Evolutionary conservation across 2,329 filamentous ascomycete genomes (phyloP).

Genomic region (Dactylellina cionopaga): DNA sequence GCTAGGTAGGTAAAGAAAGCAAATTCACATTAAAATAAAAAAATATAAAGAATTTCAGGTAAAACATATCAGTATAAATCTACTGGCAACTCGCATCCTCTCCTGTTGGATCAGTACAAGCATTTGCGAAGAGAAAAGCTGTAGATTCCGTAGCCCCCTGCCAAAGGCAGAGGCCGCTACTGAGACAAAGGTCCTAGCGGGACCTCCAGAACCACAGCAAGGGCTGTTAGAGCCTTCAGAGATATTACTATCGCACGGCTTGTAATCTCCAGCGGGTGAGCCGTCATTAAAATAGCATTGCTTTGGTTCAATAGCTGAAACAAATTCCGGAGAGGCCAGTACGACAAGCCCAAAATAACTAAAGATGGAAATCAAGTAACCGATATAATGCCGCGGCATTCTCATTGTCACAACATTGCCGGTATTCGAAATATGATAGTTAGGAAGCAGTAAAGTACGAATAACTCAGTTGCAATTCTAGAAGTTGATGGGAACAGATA

Average conservation of each 20-base stretch:
- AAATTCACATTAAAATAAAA: too few relatives aligned
- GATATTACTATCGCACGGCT: not conserved
- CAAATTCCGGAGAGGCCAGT: not conserved
- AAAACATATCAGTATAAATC: not conserved
- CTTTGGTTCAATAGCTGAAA: not conserved
- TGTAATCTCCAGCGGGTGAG: not conserved
- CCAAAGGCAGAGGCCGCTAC: not conserved
- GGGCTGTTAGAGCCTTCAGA: not conserved
- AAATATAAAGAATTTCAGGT: not conserved
- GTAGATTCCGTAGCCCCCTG: not conserved
- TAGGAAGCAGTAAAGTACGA: too few relatives aligned
- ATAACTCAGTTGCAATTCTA: too few relatives aligned
- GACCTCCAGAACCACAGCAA: not conserved
- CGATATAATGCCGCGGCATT: too few relatives aligned
- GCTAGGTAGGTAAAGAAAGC: too few relatives aligned
- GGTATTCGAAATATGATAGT: too few relatives aligned
- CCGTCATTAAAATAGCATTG: slow-evolving; percentile 10
- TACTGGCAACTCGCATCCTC: not conserved
- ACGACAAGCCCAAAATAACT: not conserved
- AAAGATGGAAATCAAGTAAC: too few relatives aligned
- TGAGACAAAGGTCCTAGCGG: not conserved
- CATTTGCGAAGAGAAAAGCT: not conserved
- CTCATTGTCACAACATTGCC: too few relatives aligned
- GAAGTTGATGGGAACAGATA: too few relatives aligned
- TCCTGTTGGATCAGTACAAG: slow-evolving; percentile 1